These are phyloP conservation scores for Wickerhamomyces hampshirensis DNA, from an alignment of 805 yeast species.

Conservation along the genomic window DNA sequence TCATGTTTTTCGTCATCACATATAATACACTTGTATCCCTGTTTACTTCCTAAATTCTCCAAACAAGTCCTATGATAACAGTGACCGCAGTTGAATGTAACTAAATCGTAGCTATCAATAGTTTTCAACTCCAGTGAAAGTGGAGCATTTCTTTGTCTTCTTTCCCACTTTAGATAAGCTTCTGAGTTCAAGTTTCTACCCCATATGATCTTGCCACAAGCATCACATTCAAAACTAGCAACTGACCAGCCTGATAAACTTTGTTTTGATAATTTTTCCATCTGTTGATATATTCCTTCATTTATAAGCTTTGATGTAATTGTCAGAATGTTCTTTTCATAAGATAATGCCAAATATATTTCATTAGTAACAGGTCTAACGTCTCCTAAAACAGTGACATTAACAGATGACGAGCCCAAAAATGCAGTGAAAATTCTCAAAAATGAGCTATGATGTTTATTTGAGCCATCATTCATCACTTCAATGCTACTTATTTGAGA, in stretches of 20 bases:
- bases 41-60: slow-evolving; percentile 37
- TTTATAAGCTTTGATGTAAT: slow-evolving; percentile 52
- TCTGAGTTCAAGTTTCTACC: slow-evolving; percentile 54
- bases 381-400: slow-evolving; percentile 51
- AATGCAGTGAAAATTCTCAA: slow-evolving; percentile 51
- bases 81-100: slow-evolving; percentile 62
- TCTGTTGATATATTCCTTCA: slow-evolving; percentile 45
- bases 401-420: slow-evolving; percentile 41
- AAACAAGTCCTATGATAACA: slow-evolving; percentile 60
- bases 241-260: slow-evolving; percentile 62
- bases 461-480: slow-evolving; percentile 12
- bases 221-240: slow-evolving; percentile 54
- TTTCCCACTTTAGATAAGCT: slow-evolving; percentile 56
- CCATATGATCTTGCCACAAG: slow-evolving; percentile 72
- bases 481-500: slow-evolving; percentile 21
- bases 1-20: too few species aligned
- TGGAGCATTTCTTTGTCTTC: slow-evolving; percentile 28
- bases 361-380: slow-evolving; percentile 57
- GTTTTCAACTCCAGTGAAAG: not conserved
- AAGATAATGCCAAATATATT: slow-evolving; percentile 56
- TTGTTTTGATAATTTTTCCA: slow-evolving; percentile 37
- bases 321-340: slow-evolving; percentile 53
- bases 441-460: slow-evolving; percentile 35
- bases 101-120: slow-evolving; percentile 28
- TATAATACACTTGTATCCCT: slow-evolving; percentile 32